Percentiles rank a stretch among this genome's conserved stretches.
Conservation (phyloP, 2,329 filamentous ascomycete genomes). For the Calonectria pteridis region DNA sequence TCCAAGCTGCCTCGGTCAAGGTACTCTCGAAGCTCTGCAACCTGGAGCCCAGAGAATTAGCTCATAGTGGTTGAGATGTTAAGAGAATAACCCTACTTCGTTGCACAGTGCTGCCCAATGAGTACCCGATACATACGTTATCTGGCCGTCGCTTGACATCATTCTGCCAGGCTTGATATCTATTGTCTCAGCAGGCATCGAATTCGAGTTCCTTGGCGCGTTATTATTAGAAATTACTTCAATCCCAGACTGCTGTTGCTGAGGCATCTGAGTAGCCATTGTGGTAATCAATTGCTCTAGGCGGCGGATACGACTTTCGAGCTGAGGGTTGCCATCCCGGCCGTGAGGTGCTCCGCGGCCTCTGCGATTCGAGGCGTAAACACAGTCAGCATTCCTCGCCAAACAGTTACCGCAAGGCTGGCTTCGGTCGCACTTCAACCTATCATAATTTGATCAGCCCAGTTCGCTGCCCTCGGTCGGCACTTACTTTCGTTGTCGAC, state of each 20-base stretch:
- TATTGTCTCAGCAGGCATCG: not conserved
- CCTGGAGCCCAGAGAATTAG: not conserved
- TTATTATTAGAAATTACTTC: not conserved
- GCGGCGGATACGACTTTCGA: conserved; percentile 31
- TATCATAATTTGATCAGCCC: not conserved
- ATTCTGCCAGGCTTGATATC: not conserved
- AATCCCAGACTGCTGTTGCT: not conserved
- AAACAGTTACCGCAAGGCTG: conserved; percentile 38
- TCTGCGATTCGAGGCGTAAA: conserved; percentile 28
- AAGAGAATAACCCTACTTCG: not conserved
- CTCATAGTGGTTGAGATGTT: too few species aligned
- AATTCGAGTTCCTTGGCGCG: conserved; percentile 21
- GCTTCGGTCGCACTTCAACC: conserved; percentile 36
- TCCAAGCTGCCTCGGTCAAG: conserved; percentile 21
- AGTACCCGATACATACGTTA: not conserved
- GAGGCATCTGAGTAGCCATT: conserved; percentile 28
- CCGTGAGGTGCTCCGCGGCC: conserved; percentile 22
- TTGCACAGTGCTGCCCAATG: not conserved
- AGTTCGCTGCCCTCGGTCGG: too few species aligned
- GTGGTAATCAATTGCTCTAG: conserved; percentile 34
- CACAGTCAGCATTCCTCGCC: conserved; percentile 30
- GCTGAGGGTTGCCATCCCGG: conserved; percentile 15
- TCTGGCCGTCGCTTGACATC: not conserved
- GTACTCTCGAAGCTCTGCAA: not conserved
- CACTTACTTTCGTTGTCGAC: not conserved